Base-by-base conservation (phyloP, 805 yeast genomes). In the Sungouiozyma ichnusensis region DNA sequence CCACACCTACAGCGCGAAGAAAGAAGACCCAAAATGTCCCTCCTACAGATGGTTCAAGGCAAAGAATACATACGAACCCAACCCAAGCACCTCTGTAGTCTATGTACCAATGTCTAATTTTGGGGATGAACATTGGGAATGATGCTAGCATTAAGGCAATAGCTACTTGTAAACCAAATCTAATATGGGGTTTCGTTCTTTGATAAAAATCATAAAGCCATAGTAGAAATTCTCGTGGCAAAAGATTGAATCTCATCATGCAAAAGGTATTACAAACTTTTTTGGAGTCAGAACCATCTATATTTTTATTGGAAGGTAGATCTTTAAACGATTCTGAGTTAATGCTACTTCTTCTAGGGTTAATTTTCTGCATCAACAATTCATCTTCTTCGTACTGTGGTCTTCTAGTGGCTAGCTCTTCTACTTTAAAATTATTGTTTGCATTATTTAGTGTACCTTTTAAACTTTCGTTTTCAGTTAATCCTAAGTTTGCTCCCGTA, bases 51-150 rank as follows among this genome's bases (percentile, higher is more conserved):
- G 75, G 72, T 46, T 73, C 78, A 20, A 72, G 43, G 18, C 70
- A 71, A 37, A 73, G 51, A 27, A 69, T 68, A 46, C 74, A 72
- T 4, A 72, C 74, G 58, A 73, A 73, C 20, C 77, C 77, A 5
- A 71, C 66, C 78, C 78, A 73, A 1, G 72, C 57, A 35, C 77
- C 77, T 45, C 71, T 64, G 27, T 66, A 63, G 15, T 65, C 62
- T n/a, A 55, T 55, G 46, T 71, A 73, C 77, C 77, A 73, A n/a
- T 57, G 53, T 36, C 76, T 59, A 16, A 69, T 48, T 32, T 64
- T 63, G 0, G 76, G 73, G 31, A 68, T 57, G 48, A 71, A 73
- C 68, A 71, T 73, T 1, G 77, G 77, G 45, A 72, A 71, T 0
- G 76, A 68, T 2, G 71, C 67, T 1, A 71, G 44, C 63, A 71